Percentiles rank a stretch among this genome's conserved stretches.
These are phyloP conservation scores for Irpex rosettiformis DNA, from an alignment of 1,284 basidiomycete genomes.

Conservation along the genomic window DNA sequence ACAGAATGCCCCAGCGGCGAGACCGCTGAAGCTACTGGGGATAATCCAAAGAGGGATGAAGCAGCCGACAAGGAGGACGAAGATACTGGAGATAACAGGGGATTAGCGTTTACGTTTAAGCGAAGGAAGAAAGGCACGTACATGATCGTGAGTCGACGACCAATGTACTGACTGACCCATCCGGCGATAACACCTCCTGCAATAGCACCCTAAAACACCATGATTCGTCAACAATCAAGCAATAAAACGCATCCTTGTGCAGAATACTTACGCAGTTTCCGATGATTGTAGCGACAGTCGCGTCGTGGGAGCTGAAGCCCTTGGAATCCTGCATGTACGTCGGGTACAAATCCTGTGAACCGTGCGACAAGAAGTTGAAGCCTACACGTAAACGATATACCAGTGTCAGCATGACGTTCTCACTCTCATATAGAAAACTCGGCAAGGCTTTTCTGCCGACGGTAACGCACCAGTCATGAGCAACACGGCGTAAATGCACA, in stretches of 20 bases:
- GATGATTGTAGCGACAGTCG: conserved; percentile 89
- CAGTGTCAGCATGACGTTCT: conserved; percentile 9
- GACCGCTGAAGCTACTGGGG: conserved; percentile 59
- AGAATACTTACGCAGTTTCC: conserved; percentile 68
- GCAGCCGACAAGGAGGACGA: conserved; percentile 55
- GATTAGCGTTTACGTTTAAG: conserved; percentile 11
- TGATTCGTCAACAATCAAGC: too few species aligned
- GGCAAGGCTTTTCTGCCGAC: background rate
- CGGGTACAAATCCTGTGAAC: conserved; percentile 77
- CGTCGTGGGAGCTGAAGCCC: conserved; percentile 50
- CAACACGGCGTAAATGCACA: conserved; percentile 82
- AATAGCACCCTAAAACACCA: conserved; percentile 65
- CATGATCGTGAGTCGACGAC: conserved; percentile 86
- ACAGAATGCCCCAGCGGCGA: conserved; percentile 81
- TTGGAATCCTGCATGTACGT: conserved; percentile 72
- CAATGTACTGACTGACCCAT: conserved; percentile 78
- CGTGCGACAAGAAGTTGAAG: conserved; percentile 93
- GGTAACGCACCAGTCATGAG: conserved; percentile 68
- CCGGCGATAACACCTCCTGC: conserved; percentile 80
- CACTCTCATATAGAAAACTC: background rate
- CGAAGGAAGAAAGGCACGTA: conserved; percentile 30
- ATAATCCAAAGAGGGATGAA: conserved; percentile 88
- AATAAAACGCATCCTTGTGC: too few species aligned
- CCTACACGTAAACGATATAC: conserved; percentile 37
- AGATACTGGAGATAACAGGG: conserved; percentile 35